Evolutionary conservation across 352 stramenopile genomes (phyloP), one percentile per base, ranked within the genome.

Genomic region (Phytophthora aleatoria): DNA sequence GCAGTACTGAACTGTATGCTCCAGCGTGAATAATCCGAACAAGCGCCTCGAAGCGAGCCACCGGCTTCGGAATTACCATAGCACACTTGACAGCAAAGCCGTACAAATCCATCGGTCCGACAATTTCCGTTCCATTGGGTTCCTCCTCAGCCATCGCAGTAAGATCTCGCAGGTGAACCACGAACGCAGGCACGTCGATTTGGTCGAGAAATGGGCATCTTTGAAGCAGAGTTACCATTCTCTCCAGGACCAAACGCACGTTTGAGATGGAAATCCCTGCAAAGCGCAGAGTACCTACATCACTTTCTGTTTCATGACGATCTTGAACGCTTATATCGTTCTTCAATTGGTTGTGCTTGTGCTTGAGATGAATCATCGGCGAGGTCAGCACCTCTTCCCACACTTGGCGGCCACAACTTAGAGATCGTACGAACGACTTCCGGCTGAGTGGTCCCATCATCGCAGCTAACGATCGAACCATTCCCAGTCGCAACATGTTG

Each of bases 191-290:
- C 11, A 87, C 65, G 45, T 90, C 76, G 4, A 90, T 76, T 53
- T 75, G 73, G 16, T 89, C 77, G 13, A 90, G 65, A 57, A 87
- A 90, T 2, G 80, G 79, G 20, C 81, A 89, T 20, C 58, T 80
- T 67, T 89, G 64, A 15, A 90, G 73, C 26, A 85, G 30, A 1
- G 31, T 16, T 0, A 86, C 75, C 53, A 85, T 76, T 15, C 61
- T 54, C 30, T 71, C 49, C 7, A 90, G 35, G 9, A 67, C 69
- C 3, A 11, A 35, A 0, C 64, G 54, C 5, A 83, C 55, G 13
- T 54, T 56, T 28, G 42, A 26, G 31, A 72, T 38, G 9, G 58
- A 31, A 11, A 81, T 48, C 10, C 58, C 69, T 16, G 27, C 38
- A 63, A 83, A 77, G 41, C 43, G 10, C 41, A 67, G 39, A 4